Conservation (phyloP, 202 grass and related monocot species). For the Sporobolus alterniflorus region DNA sequence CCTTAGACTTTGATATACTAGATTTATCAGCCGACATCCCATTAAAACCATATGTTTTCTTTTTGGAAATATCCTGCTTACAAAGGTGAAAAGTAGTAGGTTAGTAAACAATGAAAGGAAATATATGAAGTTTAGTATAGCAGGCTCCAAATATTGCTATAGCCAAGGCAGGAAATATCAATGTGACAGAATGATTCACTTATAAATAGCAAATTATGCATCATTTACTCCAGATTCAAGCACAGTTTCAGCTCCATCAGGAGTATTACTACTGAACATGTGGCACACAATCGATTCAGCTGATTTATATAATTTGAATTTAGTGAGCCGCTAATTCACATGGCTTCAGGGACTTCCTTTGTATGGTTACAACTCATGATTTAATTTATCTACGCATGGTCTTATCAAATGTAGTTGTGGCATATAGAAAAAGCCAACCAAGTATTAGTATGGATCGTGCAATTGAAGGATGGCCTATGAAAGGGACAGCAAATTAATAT, state of each 20-base stretch:
- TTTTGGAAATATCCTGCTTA: slow-evolving; percentile 63
- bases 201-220: too few species aligned
- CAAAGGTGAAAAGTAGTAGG: background rate
- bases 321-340: too few species aligned
- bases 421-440: background rate
- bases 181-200: too few species aligned
- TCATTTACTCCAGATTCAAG: too few species aligned
- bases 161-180: too few species aligned
- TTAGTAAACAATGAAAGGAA: background rate
- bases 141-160: background rate
- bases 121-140: background rate
- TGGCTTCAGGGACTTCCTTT: too few species aligned
- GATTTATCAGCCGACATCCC: slow-evolving; percentile 22
- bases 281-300: too few species aligned
- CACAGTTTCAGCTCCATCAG: background rate
- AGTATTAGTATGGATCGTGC: background rate
- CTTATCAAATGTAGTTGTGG: background rate
- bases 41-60: slow-evolving; percentile 35
- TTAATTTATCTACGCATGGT: background rate
- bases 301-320: too few species aligned
- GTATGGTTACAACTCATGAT: background rate
- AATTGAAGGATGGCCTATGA: too few species aligned
- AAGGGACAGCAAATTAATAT: too few species aligned
- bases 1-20: slow-evolving; percentile 48
- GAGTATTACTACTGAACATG: too few species aligned